Evolutionary conservation across 2,329 filamentous ascomycete genomes (phyloP), one percentile per base, ranked within the genome.

Genomic region (Hypomyces perniciosus): DNA sequence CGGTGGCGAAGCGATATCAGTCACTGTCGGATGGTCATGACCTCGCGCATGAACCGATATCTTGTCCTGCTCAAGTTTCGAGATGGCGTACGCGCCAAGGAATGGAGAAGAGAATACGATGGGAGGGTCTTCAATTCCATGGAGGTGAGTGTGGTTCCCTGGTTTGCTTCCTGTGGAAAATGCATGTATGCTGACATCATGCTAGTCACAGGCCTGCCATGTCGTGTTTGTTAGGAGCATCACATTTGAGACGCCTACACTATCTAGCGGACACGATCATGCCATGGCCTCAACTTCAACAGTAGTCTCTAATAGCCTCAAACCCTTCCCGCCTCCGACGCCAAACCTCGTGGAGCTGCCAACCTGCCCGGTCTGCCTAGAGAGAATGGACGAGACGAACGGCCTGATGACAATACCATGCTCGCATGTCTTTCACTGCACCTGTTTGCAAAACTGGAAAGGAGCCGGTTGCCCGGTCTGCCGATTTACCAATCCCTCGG

Each of bases 321-420:
- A 79, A 53, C 82, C 81, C 0, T 81, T 83, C 47, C 80, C 81
- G 4, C 84, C 76, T 2, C 80, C 79, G 2, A 96, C 92, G 1
- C 88, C 91, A 1, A 86, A 88, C 45, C 77, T 97, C 1, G 79
- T 96, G 48, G 93, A 99, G 70, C 74, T 99, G 9, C 93, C 93
- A 2, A 97, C 93, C 1, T 99, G 93, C 57, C 91, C 93, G 0
- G 93, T 99, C 8, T 99, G 93, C 59, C 78, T 99, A 5, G 93
- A 99, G 67, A 85, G 92, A 44, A 99, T 99, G 93, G 93, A 99
- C 62, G 92, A 97, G 66, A 96, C 91, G 0, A 95, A 90, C 0
- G 93, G 93, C 0, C 76, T 99, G 2, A 81, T 99, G 64, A 99
- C 93, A 1, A 97, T 97, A 38, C 85, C 95, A 30, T 99, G 93